A percentile compares a stretch with the other conserved stretches of the same genome.
phyloP scores from a whole-genome alignment of 1,284 basidiomycete species.

The Microbotryomycetes sp. region DNA sequence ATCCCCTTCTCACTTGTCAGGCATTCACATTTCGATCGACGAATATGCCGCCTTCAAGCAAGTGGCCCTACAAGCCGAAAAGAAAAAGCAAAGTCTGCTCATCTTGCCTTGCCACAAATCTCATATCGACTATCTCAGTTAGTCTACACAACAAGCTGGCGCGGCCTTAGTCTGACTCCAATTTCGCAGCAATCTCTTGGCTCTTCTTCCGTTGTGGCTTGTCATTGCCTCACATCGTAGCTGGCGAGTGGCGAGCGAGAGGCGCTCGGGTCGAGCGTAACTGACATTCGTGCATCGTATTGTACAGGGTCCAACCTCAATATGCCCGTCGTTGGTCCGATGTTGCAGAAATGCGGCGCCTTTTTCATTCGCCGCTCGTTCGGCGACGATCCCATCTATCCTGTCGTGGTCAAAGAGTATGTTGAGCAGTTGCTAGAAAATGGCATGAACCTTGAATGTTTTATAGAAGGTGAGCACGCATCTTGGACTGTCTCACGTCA shows the following conservation, averaged over 20 bases:
- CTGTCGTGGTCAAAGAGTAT: constrained; percentile 41
- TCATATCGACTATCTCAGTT: constrained; percentile 36
- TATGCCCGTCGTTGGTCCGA: constrained; percentile 38
- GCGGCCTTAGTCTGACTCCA: no score
- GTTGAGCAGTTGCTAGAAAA: constrained; percentile 39
- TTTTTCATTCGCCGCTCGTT: constrained; percentile 42
- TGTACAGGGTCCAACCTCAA: constrained; percentile 37
- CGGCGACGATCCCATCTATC: constrained; percentile 41
- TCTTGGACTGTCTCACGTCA: no score
- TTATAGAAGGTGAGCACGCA: constrained; percentile 44
- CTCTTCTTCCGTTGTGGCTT: constrained; percentile 40
- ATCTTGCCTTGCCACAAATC: constrained; percentile 43
- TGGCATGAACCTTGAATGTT: constrained; percentile 41
- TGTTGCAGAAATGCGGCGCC: constrained; percentile 40
- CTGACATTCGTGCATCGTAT: constrained; percentile 38
- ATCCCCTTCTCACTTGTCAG: not conserved
- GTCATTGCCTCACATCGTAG: constrained; percentile 41
- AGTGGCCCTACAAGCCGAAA: constrained; percentile 37
- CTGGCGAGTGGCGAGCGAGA: constrained; percentile 37
- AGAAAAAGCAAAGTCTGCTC: constrained; percentile 39
- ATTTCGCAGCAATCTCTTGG: constrained; percentile 24
- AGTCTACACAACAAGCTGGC: not conserved
- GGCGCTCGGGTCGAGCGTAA: constrained; percentile 34
- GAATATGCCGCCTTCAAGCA: constrained; percentile 28
- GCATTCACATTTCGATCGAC: constrained; percentile 26